Evolutionary conservation across 1,139 yeast species (phyloP), one percentile per base, ranked within the genome.

Genomic region (Suhomyces chickasaworum): DNA sequence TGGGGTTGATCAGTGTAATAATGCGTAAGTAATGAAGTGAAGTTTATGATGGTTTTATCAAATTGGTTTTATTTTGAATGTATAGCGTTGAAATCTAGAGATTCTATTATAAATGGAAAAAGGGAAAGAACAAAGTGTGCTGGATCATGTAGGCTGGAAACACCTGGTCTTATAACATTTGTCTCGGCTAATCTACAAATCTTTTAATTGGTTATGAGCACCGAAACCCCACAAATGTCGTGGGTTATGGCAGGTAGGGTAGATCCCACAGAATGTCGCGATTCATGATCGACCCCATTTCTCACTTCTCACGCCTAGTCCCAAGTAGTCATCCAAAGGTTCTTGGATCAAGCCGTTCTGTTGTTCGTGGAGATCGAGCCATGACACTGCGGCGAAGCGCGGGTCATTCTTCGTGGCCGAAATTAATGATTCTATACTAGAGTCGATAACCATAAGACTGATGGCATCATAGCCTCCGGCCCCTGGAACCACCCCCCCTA

Each of bases 401-500:
- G 45, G 39, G 23, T 63, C 64, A 1, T 39, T 37, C 1, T 54
- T 50, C 0, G 83, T 75, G 3, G 60, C 57, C 3, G 52, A 47
- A 12, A 65, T 56, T 38, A 88, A 69, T 2, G 60, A 48, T 0
- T 61, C 61, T 5, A 81, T 64, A 4, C 80, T 65, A 1, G 66
- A 63, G 23, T 78, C 83, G 3, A 79, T 68, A 3, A 86, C 85
- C 29, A 93, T 66, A 25, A 91, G 60, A 49, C 95, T 80, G 33
- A 93, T 80, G 0, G 99, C 99, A 69, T 93, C 99, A 61, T 82
- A 87, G 0, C 99, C 99, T 18, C 99, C 99, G 0, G 99, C 99
- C 2, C 99, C 99, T 0, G 99, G 99, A 3, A 93, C 96, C 27
- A 93, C 95, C 9, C 97, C 97, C 0, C 97, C 96, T 18, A 91